A percentile compares a stretch with the other conserved stretches of the same genome.
These are phyloP conservation scores for Debaryomyces sp. DNA, from an alignment of 1,139 yeast genomes.

Conservation along the genomic window DNA sequence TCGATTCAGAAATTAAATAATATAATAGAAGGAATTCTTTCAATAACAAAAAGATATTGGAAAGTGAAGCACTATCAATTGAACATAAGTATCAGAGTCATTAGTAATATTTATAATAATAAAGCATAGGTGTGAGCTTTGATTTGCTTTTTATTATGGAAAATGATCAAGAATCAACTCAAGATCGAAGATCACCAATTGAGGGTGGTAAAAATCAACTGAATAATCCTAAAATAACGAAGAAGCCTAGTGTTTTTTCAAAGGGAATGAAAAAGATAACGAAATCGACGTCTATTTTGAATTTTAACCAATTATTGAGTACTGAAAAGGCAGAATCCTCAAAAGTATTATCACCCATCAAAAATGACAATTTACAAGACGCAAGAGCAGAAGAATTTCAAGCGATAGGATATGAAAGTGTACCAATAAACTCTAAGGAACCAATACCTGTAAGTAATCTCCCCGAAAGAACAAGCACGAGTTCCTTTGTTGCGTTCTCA, in stretches of 20 bases:
- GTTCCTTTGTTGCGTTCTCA: slow-evolving; percentile 4
- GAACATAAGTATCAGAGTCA: background rate
- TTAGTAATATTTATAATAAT: background rate
- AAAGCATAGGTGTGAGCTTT: background rate
- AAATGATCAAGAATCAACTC: slow-evolving; percentile 1
- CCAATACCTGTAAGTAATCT: slow-evolving; percentile 35
- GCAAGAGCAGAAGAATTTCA: slow-evolving; percentile 23
- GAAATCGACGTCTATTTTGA: slow-evolving; percentile 24
- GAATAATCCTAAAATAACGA: slow-evolving; percentile 9
- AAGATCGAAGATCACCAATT: background rate
- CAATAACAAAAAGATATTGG: background rate
- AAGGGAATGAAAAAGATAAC: slow-evolving; percentile 26
- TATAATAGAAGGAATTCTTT: background rate
- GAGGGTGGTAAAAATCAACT: background rate
- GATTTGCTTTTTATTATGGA: slow-evolving; percentile 1
- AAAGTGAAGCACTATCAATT: background rate
- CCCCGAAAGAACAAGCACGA: slow-evolving; percentile 21
- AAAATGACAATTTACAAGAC: background rate
- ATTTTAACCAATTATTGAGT: slow-evolving; percentile 15
- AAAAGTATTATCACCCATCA: background rate
- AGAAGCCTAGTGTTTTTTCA: slow-evolving; percentile 19
- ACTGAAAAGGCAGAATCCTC: background rate
- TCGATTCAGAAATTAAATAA: background rate
- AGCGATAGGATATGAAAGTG: slow-evolving; percentile 37
- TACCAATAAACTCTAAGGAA: slow-evolving; percentile 24